phyloP scores from a whole-genome alignment of 176 grass and related monocot species.

The Zea luxurians region DNA sequence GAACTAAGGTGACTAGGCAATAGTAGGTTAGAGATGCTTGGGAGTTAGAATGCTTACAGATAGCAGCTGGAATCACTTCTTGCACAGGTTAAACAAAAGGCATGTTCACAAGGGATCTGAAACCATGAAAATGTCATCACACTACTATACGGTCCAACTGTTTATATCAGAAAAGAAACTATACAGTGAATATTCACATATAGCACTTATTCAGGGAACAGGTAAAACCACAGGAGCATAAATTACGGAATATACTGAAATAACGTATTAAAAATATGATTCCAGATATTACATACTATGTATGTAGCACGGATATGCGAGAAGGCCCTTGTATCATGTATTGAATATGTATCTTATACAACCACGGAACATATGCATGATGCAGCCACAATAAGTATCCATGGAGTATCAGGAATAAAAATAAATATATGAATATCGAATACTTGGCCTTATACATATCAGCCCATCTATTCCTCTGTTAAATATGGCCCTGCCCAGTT shows the following conservation, averaged over 20 bases:
- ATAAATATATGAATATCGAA: not conserved
- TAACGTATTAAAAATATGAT: not conserved
- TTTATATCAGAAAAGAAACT: constrained; percentile 20
- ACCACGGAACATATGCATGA: not conserved
- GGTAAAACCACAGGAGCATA: not conserved
- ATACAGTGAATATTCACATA: constrained; percentile 6
- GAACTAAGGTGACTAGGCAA: not conserved
- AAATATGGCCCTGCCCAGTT: not conserved
- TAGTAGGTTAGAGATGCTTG: not conserved
- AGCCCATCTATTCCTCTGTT: not conserved
- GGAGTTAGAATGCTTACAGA: constrained; percentile 65
- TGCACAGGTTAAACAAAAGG: constrained; percentile 91
- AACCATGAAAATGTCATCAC: constrained; percentile 30
- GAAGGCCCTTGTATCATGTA: not conserved
- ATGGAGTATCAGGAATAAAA: not conserved
- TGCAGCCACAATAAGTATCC: not conserved
- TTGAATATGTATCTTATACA: not conserved
- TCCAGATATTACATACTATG: not conserved
- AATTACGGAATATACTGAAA: not conserved
- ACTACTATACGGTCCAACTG: not conserved
- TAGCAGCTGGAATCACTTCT: constrained; percentile 95
- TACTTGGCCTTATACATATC: not conserved
- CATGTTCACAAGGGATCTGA: constrained; percentile 91
- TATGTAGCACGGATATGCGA: not conserved
- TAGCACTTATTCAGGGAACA: constrained; percentile 12